phyloP scores from a whole-genome alignment of 2,329 filamentous ascomycete species.

The Chrysoporthe cubensis region DNA sequence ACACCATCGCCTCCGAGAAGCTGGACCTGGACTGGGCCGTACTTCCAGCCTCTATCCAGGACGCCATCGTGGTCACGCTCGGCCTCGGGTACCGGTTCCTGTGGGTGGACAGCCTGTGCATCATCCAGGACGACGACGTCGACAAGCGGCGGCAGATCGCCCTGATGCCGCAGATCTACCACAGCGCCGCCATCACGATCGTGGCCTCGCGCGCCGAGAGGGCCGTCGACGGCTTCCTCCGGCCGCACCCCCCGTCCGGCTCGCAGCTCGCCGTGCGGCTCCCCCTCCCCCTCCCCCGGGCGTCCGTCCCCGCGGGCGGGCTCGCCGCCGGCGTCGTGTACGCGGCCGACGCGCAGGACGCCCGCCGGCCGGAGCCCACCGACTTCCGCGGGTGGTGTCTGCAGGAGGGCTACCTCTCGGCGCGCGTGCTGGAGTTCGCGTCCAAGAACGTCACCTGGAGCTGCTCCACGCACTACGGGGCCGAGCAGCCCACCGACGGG shows the following conservation, averaged over 20 bases:
- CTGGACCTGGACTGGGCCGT: neutral
- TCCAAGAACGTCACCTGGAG: neutral
- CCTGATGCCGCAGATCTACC: constrained; percentile 10
- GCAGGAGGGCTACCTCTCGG: neutral
- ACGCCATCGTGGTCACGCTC: constrained; percentile 1
- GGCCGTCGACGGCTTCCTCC: neutral
- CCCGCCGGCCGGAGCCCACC: neutral
- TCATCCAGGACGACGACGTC: constrained; percentile 8
- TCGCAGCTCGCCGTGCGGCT: constrained; percentile 1
- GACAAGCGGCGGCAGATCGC: constrained; percentile 6
- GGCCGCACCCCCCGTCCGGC: neutral
- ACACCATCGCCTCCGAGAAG: neutral
- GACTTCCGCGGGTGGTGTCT: neutral
- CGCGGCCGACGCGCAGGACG: neutral
- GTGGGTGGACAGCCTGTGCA: constrained; percentile 18
- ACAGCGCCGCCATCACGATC: constrained; percentile 7
- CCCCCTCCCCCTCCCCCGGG: neutral
- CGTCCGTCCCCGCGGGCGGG: no score
- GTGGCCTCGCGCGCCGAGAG: neutral
- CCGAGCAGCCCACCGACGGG: neutral
- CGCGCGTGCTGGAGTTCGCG: neutral
- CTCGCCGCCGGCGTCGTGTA: neutral
- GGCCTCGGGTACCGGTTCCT: neutral
- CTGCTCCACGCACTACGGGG: neutral
- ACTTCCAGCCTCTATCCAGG: constrained; percentile 9